phyloP scores from a whole-genome alignment of 2,329 filamentous ascomycete genomes.

The Neofusicoccum ribis region DNA sequence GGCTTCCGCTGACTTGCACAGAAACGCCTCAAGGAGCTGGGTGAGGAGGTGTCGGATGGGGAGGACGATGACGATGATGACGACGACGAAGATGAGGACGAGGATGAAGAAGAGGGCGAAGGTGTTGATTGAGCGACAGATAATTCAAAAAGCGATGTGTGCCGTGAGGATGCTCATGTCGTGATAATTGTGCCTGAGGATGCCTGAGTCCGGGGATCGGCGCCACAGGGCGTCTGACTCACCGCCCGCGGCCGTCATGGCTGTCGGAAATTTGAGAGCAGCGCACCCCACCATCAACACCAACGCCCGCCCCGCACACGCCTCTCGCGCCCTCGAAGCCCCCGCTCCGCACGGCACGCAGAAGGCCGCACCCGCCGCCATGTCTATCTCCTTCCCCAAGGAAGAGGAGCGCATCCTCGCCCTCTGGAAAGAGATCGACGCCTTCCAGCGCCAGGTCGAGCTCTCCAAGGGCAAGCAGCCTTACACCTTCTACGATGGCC shows the following conservation, averaged over 20 bases:
- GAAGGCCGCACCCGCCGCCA: slow-evolving; percentile 12
- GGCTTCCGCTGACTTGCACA: slow-evolving; percentile 29
- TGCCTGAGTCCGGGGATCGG: neutral
- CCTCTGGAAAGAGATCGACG: slow-evolving; percentile 88
- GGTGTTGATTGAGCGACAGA: neutral
- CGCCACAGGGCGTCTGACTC: slow-evolving; percentile 12
- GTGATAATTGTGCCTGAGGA: neutral
- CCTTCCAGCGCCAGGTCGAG: slow-evolving; percentile 85
- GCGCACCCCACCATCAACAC: slow-evolving; percentile 17
- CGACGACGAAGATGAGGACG: slow-evolving; percentile 49
- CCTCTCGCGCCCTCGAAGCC: slow-evolving; percentile 1
- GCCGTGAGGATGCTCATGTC: neutral
- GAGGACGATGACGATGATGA: slow-evolving; percentile 42
- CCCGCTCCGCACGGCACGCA: slow-evolving; percentile 14
- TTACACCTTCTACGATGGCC: slow-evolving; percentile 90
- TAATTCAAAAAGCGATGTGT: slow-evolving; percentile 1
- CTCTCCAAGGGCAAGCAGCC: slow-evolving; percentile 78
- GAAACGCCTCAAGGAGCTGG: slow-evolving; percentile 49
- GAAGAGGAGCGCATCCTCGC: slow-evolving; percentile 84
- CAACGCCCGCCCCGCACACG: slow-evolving; percentile 11
- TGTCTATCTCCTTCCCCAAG: slow-evolving; percentile 64
- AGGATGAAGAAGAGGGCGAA: slow-evolving; percentile 24
- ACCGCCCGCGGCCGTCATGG: slow-evolving; percentile 6
- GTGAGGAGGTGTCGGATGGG: slow-evolving; percentile 44
- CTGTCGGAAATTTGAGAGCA: slow-evolving; percentile 17